Conservation (phyloP, 78 protist species). For the Dictyostelium firmibasis region DNA sequence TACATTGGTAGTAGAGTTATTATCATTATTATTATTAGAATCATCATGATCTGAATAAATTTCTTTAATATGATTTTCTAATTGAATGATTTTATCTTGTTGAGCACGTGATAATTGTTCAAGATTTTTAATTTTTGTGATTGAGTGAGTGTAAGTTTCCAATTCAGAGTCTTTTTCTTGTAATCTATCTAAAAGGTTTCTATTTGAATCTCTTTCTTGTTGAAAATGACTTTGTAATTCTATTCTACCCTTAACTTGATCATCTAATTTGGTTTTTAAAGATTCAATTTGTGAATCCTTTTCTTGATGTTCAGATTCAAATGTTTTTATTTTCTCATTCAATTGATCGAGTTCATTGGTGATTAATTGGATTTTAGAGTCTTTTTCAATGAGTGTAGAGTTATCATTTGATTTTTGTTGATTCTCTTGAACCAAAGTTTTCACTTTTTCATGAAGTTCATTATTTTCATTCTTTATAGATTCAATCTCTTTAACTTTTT, state of each 20-base stretch:
- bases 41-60: not conserved
- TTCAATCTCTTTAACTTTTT: not conserved
- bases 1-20: not conserved
- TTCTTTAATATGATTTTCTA: slow-evolving; percentile 11
- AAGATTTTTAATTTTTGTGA: not conserved
- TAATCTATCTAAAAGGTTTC: not conserved
- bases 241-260: slow-evolving; percentile 12
- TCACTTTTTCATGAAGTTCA: not conserved
- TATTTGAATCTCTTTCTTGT: slow-evolving; percentile 30
- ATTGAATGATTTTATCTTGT: not conserved
- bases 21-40: not conserved
- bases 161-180: slow-evolving; percentile 31
- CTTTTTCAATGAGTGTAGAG: not conserved
- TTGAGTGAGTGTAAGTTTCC: not conserved
- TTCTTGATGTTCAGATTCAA: not conserved
- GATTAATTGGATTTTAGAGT: not conserved
- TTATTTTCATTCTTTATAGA: not conserved
- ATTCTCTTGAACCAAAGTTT: not conserved
- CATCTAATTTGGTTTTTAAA: not conserved
- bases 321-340: not conserved
- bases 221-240: not conserved
- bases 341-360: not conserved
- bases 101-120: not conserved
- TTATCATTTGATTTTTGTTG: not conserved
- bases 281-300: not conserved